These are phyloP conservation scores for Pythium scleroteichum DNA, from an alignment of 352 stramenopile genomes.

Conservation along the genomic window DNA sequence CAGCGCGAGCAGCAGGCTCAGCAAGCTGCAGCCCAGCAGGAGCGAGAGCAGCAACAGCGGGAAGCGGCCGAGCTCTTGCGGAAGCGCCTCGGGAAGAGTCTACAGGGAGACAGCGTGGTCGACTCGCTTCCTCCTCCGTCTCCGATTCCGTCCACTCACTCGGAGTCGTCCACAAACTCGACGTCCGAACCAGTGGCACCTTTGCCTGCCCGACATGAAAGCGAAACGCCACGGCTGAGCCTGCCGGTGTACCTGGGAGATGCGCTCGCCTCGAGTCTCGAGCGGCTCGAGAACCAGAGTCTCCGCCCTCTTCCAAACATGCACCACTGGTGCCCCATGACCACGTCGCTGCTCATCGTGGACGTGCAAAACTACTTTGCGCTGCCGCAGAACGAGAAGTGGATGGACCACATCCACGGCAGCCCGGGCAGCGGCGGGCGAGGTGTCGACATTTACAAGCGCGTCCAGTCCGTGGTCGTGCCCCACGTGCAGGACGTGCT, in stretches of 20 bases:
- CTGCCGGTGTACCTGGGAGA: slow-evolving; percentile 4
- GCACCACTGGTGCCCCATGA: slow-evolving; percentile 64
- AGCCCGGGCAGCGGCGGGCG: neutral
- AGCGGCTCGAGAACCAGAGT: slow-evolving; percentile 3
- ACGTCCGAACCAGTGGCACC: neutral
- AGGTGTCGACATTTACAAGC: slow-evolving; percentile 44
- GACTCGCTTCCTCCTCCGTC: neutral
- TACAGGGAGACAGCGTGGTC: neutral
- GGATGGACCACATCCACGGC: slow-evolving; percentile 20
- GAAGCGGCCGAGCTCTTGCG: slow-evolving; percentile 56
- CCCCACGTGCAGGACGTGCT: slow-evolving; percentile 65
- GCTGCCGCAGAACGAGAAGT: slow-evolving; percentile 32
- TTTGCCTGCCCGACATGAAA: neutral
- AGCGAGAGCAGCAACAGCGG: slow-evolving; percentile 47
- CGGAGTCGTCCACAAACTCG: neutral
- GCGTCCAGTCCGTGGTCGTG: slow-evolving; percentile 50
- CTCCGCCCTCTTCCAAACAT: slow-evolving; percentile 2
- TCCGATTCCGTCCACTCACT: neutral
- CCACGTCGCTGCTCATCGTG: slow-evolving; percentile 60
- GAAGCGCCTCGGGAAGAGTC: slow-evolving; percentile 40
- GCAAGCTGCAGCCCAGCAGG: slow-evolving; percentile 28
- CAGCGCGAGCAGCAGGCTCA: slow-evolving; percentile 29
- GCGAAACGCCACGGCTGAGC: neutral
- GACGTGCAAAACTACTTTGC: slow-evolving; percentile 77
- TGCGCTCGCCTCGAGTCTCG: slow-evolving; percentile 8